These are phyloP conservation scores for Aspergillus intermedius DNA, from an alignment of 2,329 filamentous ascomycete species.

Conservation along the genomic window DNA sequence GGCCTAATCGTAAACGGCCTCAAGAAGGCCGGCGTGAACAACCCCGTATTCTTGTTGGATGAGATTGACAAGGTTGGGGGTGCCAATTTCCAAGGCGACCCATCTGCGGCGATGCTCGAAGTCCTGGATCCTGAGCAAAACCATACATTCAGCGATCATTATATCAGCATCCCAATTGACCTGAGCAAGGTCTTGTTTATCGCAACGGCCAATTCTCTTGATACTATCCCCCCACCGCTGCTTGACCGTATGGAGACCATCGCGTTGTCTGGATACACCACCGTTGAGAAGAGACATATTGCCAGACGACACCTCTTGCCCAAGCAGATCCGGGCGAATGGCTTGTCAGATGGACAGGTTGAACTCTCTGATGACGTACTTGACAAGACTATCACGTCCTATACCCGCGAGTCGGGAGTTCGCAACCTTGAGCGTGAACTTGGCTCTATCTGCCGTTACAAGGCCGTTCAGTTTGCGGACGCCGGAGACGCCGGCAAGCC, in stretches of 20 bases:
- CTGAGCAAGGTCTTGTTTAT: slow-evolving; percentile 96
- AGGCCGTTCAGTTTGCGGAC: slow-evolving; percentile 91
- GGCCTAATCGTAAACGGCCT: slow-evolving; percentile 88
- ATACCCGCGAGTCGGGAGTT: slow-evolving; percentile 93
- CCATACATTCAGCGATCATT: slow-evolving; percentile 89
- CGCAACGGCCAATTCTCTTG: slow-evolving; percentile 88
- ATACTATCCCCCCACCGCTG: slow-evolving; percentile 89
- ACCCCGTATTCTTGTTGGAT: slow-evolving; percentile 90
- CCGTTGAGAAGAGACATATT: slow-evolving; percentile 93
- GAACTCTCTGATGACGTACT: slow-evolving; percentile 74
- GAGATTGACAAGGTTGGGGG: slow-evolving; percentile 96
- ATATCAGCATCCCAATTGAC: slow-evolving; percentile 91
- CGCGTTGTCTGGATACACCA: slow-evolving; percentile 88
- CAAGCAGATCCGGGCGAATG: slow-evolving; percentile 89
- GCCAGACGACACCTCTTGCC: slow-evolving; percentile 88
- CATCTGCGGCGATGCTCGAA: slow-evolving; percentile 94
- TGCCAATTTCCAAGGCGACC: slow-evolving; percentile 89
- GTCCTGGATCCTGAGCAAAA: slow-evolving; percentile 98
- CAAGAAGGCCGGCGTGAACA: slow-evolving; percentile 91
- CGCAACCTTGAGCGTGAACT: slow-evolving; percentile 95
- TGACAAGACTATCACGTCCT: slow-evolving; percentile 90
- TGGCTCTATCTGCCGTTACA: slow-evolving; percentile 85
- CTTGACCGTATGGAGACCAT: slow-evolving; percentile 98
- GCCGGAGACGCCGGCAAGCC: slow-evolving; percentile 67
- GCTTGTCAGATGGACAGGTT: slow-evolving; percentile 69